Evolutionary conservation across 2,329 filamentous ascomycete species (phyloP), one percentile per base, ranked within the genome.

Genomic region (Aspergillus fischeri): DNA sequence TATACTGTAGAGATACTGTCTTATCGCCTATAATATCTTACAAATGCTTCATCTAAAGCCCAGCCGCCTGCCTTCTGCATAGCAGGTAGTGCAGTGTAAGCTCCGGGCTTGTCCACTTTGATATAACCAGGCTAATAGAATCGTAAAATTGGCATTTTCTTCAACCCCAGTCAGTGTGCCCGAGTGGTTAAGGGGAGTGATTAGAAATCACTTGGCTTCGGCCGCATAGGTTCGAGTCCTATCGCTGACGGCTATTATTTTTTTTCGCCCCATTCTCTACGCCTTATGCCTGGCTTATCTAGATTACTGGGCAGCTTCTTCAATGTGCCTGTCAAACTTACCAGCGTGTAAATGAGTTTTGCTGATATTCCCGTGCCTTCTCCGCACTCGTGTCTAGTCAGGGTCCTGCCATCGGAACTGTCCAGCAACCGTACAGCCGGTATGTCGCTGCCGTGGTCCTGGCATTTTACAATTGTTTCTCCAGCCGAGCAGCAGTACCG

Each of bases 381-480:
- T 17, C 32, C 14, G 14, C 32, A 7, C 11, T 17, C 14, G 32
- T 35, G 29, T 10, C 9, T 29, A 6, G 11, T 35, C 32, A 17
- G 32, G 32, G 17, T 35, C 32, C 32, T 35, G 3, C 20, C 47
- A 54, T 29, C 27, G 14, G 17, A 17, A 38, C 32, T 17, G 4
- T 35, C 14, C 32, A 38, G 8, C 32, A 38, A 35, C 14, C 14
- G 7, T 38, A 17, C 32, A 17, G 32, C 32, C 14, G 14, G 32
- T 38, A 71, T 68, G 66, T 59, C 63, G 48, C 53, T 57, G 10
- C 53, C 63, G 32, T 80, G 78, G 69, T 72, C 72, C 17, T 86
- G 83, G 67, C 78, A 78, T 28, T 86, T 86, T 60, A 69, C 81
- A 41, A 74, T 75, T n/a, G 73, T 84, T 27, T 75, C 77, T 11